Base-by-base conservation (phyloP, 1,284 basidiomycete genomes). In the Golubevia sp. region DNA sequence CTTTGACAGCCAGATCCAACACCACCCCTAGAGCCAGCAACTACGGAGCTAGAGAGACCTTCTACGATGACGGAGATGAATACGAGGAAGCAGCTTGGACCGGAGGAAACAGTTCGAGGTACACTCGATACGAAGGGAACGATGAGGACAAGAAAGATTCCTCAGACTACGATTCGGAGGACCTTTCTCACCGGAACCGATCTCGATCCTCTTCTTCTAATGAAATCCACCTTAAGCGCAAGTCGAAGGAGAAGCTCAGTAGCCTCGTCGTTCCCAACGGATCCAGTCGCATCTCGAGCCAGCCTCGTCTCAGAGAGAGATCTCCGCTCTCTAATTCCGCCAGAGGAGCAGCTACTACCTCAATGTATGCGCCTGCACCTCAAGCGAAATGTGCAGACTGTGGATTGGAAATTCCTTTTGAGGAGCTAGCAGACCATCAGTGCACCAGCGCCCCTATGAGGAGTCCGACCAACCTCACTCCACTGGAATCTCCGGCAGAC, bases 321-420 rank as follows among this genome's bases (percentile, higher is more conserved):
- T 34, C 30, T 34, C 30, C 30, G 4, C 30, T 34, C 11, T 5
- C 5, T 3, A 34, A 34, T 34, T 34, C 30, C 4, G 11, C 4
- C 30, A 51, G 56, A 24, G 49, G 49, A 24, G 44, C 49, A 4
- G 63, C 66, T 1, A 76, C 72, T 1, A 67, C 70, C 1, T 34
- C 30, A 34, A 34, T 34, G 30, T 55, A 66, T 11, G 68, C 70
- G 38, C 67, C 73, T 0, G 59, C 73, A 30, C 74, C 74, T 7
- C 70, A 67, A 56, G 74, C 74, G 18, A 75, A 70, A 44, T 76
- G 74, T 50, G 74, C 74, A 23, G 74, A 76, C 51, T 76, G 74
- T 55, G 70, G 70, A 48, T 68, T 66, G 44, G 56, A 59, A 51
- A 59, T 76, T 26, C 63, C 64, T 25, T 73, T 76, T 50, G 73